Evolutionary conservation across 495 filamentous ascomycete genomes (phyloP), one percentile per base, ranked within the genome.

Genomic region (Penicillium desertorum): DNA sequence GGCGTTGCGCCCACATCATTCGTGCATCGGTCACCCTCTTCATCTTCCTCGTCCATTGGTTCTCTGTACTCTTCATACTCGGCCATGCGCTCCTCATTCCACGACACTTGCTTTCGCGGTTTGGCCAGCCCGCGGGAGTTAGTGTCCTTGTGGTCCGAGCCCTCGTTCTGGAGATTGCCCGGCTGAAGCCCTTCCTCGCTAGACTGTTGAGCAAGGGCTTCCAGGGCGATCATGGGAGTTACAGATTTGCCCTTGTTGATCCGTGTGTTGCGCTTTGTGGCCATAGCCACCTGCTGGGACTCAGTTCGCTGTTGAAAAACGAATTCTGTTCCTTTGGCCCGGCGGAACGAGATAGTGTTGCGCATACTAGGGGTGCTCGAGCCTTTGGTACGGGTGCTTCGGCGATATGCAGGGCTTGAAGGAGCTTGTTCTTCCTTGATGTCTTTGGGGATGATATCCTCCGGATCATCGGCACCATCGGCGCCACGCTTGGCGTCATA

Each of bases 261-360:
- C 37, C 75, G 70, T 10, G 84, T 87, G 61, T 87, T 86, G 5
- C 71, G 71, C 46, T 78, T 72, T 4, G 83, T 86, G 12, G 70
- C 59, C 54, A 82, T 64, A 1, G 81, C 77, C 17, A 86, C 61
- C 48, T 85, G 77, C 59, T 87, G 84, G 4, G 81, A 79, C 57
- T 86, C 81, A 2, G 80, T 81, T 44, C 76, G 76, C 57, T 82
- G 78, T 9, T 84, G 66, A 42, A 84, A 79, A 23, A 85, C 71
- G 44, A 79, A 81, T 53, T 84, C 82, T 5, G 70, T 76, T 9
- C 80, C 80, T 58, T 83, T 83, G 11, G 79, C 71, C 17, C 82
- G 75, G 30, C 83, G 79, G 10, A 87, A 78, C 0, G 82, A 71
- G 55, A 86, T 81, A 3, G 70, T 69, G 56, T 74, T 81, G 59